phyloP scores from a whole-genome alignment of 2,329 filamentous ascomycete species.

The Ceratocystiopsis sp. region DNA sequence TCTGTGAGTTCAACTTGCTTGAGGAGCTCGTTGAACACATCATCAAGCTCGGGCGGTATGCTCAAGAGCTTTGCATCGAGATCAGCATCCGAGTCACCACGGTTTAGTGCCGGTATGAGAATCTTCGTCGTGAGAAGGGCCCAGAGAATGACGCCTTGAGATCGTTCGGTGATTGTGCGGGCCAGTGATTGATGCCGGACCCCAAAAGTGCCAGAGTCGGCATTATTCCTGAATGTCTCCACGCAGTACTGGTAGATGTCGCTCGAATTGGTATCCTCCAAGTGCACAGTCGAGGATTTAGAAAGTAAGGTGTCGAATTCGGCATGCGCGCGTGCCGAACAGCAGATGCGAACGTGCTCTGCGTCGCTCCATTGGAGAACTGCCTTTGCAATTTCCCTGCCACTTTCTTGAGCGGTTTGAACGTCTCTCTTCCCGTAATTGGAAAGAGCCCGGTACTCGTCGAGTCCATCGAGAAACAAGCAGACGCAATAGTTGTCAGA shows the following conservation, averaged over 20 bases:
- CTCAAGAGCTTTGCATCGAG: background rate
- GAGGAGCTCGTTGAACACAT: background rate
- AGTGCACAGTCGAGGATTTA: background rate
- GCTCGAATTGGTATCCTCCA: background rate
- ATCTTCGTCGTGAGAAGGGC: background rate
- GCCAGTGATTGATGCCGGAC: background rate
- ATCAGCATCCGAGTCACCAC: background rate
- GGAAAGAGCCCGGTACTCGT: background rate
- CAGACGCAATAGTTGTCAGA: background rate
- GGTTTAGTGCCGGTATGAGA: background rate
- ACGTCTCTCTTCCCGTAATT: background rate
- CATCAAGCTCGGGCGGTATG: background rate
- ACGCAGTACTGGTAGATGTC: constrained; percentile 1
- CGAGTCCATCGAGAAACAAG: background rate
- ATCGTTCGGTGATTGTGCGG: background rate
- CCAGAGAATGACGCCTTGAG: constrained; percentile 1
- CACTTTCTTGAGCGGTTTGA: background rate
- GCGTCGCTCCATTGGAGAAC: background rate
- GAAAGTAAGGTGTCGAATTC: background rate
- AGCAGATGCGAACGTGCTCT: background rate
- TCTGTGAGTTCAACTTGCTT: background rate
- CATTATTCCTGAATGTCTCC: background rate
- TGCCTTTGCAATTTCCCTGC: background rate
- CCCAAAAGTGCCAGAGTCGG: background rate
- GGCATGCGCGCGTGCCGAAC: background rate